Conservation (phyloP, 2,329 filamentous ascomycete species). For the Onygenales sp. region DNA sequence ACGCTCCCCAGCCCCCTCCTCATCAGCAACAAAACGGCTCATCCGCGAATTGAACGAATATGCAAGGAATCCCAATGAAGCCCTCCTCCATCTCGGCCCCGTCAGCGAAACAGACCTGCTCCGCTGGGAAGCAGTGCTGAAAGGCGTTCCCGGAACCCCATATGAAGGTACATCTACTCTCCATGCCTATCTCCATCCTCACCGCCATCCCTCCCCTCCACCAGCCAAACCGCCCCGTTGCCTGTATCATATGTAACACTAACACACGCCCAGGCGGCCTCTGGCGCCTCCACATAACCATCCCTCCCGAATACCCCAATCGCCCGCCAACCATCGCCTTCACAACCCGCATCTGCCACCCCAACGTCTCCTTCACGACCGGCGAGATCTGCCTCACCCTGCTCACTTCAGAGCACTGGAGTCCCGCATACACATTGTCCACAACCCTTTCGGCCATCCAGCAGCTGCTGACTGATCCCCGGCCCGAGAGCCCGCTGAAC, state of each 20-base stretch:
- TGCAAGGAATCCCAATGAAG: conserved; percentile 46
- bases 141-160: conserved; percentile 48
- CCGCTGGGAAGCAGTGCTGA: conserved; percentile 52
- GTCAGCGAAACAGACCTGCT: conserved; percentile 48
- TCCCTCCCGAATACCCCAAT: conserved; percentile 72
- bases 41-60: conserved; percentile 54
- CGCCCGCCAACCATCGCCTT: conserved; percentile 70
- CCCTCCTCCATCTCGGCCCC: conserved; percentile 48
- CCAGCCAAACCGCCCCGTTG: not conserved
- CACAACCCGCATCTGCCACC: conserved; percentile 73
- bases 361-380: conserved; percentile 63
- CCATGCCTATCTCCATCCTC: not conserved
- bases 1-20: conserved; percentile 11
- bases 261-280: conserved; percentile 48
- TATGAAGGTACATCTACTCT: conserved; percentile 44
- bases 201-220: not conserved
- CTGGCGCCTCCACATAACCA: conserved; percentile 70
- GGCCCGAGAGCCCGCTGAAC: conserved; percentile 39
- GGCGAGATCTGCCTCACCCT: conserved; percentile 94
- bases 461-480: conserved; percentile 36
- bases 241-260: not conserved
- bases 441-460: conserved; percentile 38
- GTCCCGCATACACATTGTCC: conserved; percentile 69
- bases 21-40: conserved; percentile 47
- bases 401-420: conserved; percentile 64